These are phyloP conservation scores for Ensete ventricosum DNA, from an alignment of 176 grass and related monocot genomes.

Conservation along the genomic window DNA sequence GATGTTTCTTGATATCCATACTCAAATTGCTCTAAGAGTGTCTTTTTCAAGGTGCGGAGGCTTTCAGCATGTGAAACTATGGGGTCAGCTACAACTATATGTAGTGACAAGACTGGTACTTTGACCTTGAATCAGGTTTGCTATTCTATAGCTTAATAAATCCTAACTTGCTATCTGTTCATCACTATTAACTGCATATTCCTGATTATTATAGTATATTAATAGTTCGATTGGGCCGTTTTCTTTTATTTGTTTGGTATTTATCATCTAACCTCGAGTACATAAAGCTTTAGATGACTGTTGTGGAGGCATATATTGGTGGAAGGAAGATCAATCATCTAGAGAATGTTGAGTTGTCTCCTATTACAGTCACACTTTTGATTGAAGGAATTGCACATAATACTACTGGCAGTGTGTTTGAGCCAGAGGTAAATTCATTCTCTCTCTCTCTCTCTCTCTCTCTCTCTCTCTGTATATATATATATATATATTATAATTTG, in stretches of 20 bases:
- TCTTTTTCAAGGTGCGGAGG: conserved; percentile 57
- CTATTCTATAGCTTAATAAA: background rate
- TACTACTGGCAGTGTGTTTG: conserved; percentile 83
- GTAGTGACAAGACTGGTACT: conserved; percentile 95
- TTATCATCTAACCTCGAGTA: too few species aligned
- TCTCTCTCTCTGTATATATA: too few species aligned
- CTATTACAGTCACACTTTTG: conserved; percentile 34
- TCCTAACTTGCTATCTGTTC: background rate
- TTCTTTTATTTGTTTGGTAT: too few species aligned
- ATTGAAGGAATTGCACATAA: conserved; percentile 93
- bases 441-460: too few species aligned
- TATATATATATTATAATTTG: too few species aligned
- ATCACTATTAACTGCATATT: background rate
- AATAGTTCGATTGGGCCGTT: too few species aligned
- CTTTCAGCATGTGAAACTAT: conserved; percentile 98
- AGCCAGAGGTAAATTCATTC: conserved; percentile 39
- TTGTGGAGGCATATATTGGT: conserved; percentile 69
- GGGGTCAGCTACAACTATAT: conserved; percentile 97
- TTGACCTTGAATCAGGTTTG: conserved; percentile 84
- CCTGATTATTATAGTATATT: too few species aligned
- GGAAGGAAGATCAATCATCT: conserved; percentile 58
- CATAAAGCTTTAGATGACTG: conserved; percentile 50
- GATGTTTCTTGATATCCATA: background rate
- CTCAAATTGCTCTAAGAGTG: background rate
- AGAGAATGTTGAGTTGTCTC: conserved; percentile 46